Conservation (phyloP, 768 basidiomycete species). For the Tulasnella sp. region DNA sequence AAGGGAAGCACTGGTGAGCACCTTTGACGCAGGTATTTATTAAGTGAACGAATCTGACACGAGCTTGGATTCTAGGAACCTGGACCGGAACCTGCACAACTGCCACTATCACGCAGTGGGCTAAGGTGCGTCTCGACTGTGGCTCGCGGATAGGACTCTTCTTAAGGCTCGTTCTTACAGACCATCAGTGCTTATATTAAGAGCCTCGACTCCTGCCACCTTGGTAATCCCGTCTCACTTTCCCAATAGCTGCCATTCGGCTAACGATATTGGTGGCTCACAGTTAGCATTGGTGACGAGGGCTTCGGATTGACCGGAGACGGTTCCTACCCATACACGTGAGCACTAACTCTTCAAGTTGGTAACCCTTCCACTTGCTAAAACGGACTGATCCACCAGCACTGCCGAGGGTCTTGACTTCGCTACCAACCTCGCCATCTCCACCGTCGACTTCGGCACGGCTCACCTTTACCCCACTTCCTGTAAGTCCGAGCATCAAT, state of each 20-base stretch:
- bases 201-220: conserved; percentile 53
- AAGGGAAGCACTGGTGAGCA: conserved; percentile 25
- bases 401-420: conserved; percentile 53
- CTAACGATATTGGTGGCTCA: conserved; percentile 30
- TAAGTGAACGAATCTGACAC: background rate
- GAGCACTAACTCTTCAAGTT: conserved; percentile 23
- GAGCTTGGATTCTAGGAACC: conserved; percentile 23
- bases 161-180: background rate
- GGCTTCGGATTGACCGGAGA: conserved; percentile 48
- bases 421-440: conserved; percentile 42
- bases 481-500: background rate
- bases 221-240: conserved; percentile 29
- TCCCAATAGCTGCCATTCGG: background rate
- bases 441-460: conserved; percentile 59
- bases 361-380: background rate
- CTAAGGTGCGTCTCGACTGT: conserved; percentile 23
- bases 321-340: conserved; percentile 52
- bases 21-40: background rate
- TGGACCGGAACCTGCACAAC: conserved; percentile 43
- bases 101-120: conserved; percentile 49
- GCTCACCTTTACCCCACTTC: conserved; percentile 40
- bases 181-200: conserved; percentile 56
- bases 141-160: too few species aligned
- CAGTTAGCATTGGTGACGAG: conserved; percentile 52
- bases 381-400: background rate